Evolutionary conservation across 371 early-diverging fungal species (phyloP), one percentile per base, ranked within the genome.

Genomic region (Mortierella sp.): DNA sequence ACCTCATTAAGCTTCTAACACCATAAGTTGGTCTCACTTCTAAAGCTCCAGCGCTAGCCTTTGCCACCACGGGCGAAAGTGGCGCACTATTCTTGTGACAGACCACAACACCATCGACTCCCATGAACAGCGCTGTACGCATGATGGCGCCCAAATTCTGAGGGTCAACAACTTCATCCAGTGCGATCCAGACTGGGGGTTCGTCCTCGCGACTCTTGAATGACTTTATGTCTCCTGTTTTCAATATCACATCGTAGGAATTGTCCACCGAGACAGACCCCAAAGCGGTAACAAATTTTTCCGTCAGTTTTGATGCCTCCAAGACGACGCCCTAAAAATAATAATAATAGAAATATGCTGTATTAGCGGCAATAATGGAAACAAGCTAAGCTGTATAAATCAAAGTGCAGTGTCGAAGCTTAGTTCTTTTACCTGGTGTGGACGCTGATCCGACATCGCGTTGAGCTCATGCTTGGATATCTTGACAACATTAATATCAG

Each of bases 141-240:
- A 92, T 61, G 42, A 91, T 90, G 19, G 90, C 90, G 1, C 93
- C 93, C 34, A 92, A 58, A 71, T 92, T 92, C 43, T 85, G 89
- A 22, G 88, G 87, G 67, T 92, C 92, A 42, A 86, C 85, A 17
- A 92, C 83, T 28, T 85, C 81, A 61, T 90, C 90, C 54, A 90
- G 64, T 1, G 83, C 84, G 28, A 88, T 58, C 84, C 86, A 86
- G 13, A 87, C 78, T 23, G 88, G 88, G 1, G 74, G 70, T 15
- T 81, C 70, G 53, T 70, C 55, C n/a, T 54, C 53, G 22, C 58
- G 35, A 15, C 49, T 19, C 58, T 37, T 56, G 55, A 74, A 79
- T 56, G 29, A 1, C 22, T 42, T 23, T 34, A 32, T 9, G 12
- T 22, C 2, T 51, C 23, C 15, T 60, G 35, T 54, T 23, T 51